Conservation (phyloP, 805 yeast species). For the Pichia exigua region DNA sequence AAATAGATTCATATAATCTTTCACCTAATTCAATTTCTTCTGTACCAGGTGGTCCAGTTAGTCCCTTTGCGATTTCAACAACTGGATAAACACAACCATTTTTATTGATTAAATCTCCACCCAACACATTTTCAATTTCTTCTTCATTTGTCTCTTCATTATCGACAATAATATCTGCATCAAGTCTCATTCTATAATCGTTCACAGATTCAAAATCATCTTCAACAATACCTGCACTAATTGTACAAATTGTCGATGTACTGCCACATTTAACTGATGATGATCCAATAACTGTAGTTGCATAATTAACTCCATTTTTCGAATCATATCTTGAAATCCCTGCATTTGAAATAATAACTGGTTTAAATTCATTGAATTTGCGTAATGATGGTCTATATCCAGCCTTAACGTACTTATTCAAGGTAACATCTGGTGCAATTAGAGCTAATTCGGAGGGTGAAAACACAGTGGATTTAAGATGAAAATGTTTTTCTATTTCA, state of each 20-base stretch:
- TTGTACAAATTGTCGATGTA: conserved; percentile 65
- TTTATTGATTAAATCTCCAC: conserved; percentile 10
- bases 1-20: conserved; percentile 49
- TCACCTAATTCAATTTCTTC: conserved; percentile 78
- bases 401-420: conserved; percentile 67
- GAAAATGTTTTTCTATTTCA: conserved; percentile 5
- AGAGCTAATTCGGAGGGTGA: conserved; percentile 79
- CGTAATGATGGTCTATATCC: conserved; percentile 75
- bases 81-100: conserved; percentile 55
- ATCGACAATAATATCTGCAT: conserved; percentile 27
- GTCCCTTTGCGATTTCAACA: conserved; percentile 69
- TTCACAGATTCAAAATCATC: conserved; percentile 37
- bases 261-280: conserved; percentile 62
- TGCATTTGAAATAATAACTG: conserved; percentile 35
- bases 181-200: conserved; percentile 34
- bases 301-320: conserved; percentile 16
- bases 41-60: conserved; percentile 72
- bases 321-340: conserved; percentile 29
- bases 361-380: conserved; percentile 62
- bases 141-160: conserved; percentile 13
- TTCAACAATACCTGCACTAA: conserved; percentile 61
- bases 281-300: conserved; percentile 48
- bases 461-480: conserved; percentile 45
- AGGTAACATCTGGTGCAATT: conserved; percentile 76
- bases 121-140: conserved; percentile 5